Percentiles rank a stretch among this genome's conserved stretches.
Conservation (phyloP, 2,329 filamentous ascomycete species). For the Aspergillus awamori region DNA sequence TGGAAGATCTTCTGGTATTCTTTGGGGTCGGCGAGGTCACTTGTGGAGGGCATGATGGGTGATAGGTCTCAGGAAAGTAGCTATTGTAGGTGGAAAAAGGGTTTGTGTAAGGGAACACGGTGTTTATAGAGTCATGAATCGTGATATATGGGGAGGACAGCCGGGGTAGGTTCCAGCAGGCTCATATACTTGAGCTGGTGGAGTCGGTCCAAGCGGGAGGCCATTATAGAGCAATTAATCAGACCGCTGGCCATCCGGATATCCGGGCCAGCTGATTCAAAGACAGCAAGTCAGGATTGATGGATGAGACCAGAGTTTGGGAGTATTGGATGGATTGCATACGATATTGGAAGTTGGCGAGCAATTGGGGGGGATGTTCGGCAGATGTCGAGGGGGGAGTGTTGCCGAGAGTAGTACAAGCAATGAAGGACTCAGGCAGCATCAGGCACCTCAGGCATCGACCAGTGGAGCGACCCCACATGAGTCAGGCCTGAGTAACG, state of each 20-base stretch:
- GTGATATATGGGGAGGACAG: background rate
- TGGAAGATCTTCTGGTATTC: slow-evolving; percentile 58
- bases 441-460: no score
- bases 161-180: background rate
- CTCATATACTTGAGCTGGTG: slow-evolving; percentile 16
- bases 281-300: background rate
- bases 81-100: background rate
- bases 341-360: background rate
- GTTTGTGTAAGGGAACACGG: background rate
- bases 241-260: background rate
- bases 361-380: slow-evolving; percentile 19
- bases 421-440: background rate
- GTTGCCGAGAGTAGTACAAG: slow-evolving; percentile 26
- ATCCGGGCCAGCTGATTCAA: background rate
- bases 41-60: slow-evolving; percentile 30
- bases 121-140: background rate
- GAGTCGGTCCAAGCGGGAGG: slow-evolving; percentile 4
- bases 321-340: background rate
- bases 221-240: slow-evolving; percentile 4
- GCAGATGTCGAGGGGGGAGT: slow-evolving; percentile 25
- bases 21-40: slow-evolving; percentile 29
- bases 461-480: slow-evolving; percentile 32
- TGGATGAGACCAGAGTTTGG: background rate
- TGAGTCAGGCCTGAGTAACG: slow-evolving; percentile 38
- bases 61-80: background rate